Evolutionary conservation across 495 filamentous ascomycete genomes (phyloP).

Genomic region (Staphylotrichum longicolle): DNA sequence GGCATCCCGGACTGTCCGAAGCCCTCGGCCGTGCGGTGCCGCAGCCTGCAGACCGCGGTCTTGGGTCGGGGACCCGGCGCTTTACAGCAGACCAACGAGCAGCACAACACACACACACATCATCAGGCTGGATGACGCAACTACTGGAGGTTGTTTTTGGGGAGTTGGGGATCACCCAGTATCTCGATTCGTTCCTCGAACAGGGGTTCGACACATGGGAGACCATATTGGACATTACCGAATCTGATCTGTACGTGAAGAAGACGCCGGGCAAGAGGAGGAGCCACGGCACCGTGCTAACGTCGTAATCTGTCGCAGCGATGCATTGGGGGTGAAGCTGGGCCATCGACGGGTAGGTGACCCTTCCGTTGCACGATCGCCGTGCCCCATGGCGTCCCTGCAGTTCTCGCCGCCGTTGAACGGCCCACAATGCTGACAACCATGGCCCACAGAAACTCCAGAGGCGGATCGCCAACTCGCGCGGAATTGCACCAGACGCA

Average conservation of each 20-base stretch:
- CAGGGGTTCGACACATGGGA: conserved; percentile 83
- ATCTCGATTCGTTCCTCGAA: conserved; percentile 64
- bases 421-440: not conserved
- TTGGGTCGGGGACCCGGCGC: not conserved
- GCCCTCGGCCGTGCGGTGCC: not conserved
- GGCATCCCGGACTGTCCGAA: not conserved
- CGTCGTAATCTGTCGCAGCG: conserved; percentile 41
- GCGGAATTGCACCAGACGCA: conserved; percentile 53
- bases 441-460: conserved; percentile 47
- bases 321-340: conserved; percentile 67
- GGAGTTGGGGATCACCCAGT: conserved; percentile 71
- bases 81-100: not conserved
- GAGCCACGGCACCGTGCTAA: conserved; percentile 13
- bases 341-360: conserved; percentile 69
- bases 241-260: conserved; percentile 68
- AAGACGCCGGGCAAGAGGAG: not conserved
- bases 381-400: not conserved
- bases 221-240: conserved; percentile 73
- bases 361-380: not conserved
- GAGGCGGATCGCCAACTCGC: conserved; percentile 53
- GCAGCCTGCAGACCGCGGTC: not conserved
- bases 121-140: conserved; percentile 36
- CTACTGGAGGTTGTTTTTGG: conserved; percentile 57
- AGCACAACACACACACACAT: not conserved
- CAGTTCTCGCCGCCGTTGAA: not conserved